Conservation (phyloP, 2,329 filamentous ascomycete genomes). For the Tolypocladium pustulatum region DNA sequence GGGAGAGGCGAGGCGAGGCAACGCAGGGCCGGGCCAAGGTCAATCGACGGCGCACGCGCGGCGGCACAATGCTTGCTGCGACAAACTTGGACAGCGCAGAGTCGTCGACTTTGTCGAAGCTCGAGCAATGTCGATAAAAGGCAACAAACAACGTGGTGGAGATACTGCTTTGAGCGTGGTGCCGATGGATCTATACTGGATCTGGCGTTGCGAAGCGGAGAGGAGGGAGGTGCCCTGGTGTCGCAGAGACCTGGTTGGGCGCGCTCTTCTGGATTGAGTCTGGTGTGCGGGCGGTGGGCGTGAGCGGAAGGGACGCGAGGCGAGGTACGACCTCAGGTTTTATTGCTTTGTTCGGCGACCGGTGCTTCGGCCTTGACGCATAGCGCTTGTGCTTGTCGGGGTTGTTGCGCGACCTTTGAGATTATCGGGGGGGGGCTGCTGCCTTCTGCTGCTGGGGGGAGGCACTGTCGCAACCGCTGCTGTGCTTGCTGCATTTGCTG, state of each 20-base stretch:
- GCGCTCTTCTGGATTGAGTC: slow-evolving; percentile 26
- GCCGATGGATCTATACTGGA: slow-evolving; percentile 56
- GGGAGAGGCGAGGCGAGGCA: background rate
- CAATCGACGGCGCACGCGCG: background rate
- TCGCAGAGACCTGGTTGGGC: slow-evolving; percentile 47
- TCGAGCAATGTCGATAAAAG: slow-evolving; percentile 29
- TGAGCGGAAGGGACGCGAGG: slow-evolving; percentile 31
- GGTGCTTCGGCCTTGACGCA: slow-evolving; percentile 6
- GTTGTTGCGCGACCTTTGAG: background rate
- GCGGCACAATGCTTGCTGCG: background rate
- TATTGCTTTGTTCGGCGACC: slow-evolving; percentile 6
- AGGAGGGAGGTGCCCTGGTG: slow-evolving; percentile 36
- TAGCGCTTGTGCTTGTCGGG: slow-evolving; percentile 5
- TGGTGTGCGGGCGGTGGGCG: slow-evolving; percentile 21
- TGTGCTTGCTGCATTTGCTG: background rate
- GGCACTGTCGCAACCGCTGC: background rate
- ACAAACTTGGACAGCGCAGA: background rate
- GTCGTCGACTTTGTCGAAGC: background rate
- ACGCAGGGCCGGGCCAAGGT: background rate
- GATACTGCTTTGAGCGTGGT: slow-evolving; percentile 55
- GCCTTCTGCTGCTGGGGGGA: background rate
- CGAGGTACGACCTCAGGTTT: slow-evolving; percentile 6
- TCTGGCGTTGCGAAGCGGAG: slow-evolving; percentile 45
- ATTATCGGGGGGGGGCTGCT: background rate
- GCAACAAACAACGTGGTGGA: slow-evolving; percentile 42